Conservation (phyloP, 257 asterid genomes). For the Solanum medicagineum region DNA sequence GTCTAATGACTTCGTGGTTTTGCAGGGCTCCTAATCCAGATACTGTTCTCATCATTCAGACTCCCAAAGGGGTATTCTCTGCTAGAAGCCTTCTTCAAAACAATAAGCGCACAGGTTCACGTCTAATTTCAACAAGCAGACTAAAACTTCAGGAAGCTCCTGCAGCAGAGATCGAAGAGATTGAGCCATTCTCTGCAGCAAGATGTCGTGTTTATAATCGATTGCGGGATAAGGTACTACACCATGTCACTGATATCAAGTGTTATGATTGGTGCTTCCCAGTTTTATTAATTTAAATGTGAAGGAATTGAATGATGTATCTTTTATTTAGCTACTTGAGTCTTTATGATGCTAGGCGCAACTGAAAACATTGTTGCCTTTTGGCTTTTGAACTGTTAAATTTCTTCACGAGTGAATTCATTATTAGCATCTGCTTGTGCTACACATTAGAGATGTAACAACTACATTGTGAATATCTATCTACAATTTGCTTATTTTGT, state of each 20-base stretch:
- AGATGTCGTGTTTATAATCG: conserved; percentile 59
- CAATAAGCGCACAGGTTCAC: conserved; percentile 60
- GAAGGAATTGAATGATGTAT: not conserved
- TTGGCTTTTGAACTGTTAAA: not conserved
- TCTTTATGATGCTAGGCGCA: not conserved
- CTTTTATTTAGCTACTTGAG: not conserved
- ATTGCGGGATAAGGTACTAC: conserved; percentile 40
- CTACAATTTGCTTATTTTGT: not conserved
- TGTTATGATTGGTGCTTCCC: not conserved
- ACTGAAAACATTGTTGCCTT: not conserved
- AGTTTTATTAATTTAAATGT: not conserved
- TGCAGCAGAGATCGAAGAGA: conserved; percentile 38
- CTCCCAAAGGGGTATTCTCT: conserved; percentile 72
- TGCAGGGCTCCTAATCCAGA: conserved; percentile 87
- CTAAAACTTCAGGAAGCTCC: conserved; percentile 59
- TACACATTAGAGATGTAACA: not conserved
- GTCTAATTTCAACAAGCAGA: conserved; percentile 76
- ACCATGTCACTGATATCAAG: not conserved
- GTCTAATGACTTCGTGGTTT: not conserved
- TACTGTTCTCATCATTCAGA: conserved; percentile 78
- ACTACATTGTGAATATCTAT: not conserved
- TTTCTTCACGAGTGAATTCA: not conserved
- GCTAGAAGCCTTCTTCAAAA: conserved; percentile 73
- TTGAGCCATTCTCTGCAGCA: conserved; percentile 74
- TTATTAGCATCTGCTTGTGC: not conserved